These are phyloP conservation scores for Lichtheimia corymbifera DNA, from an alignment of 371 early-diverging fungal genomes.

Conservation along the genomic window DNA sequence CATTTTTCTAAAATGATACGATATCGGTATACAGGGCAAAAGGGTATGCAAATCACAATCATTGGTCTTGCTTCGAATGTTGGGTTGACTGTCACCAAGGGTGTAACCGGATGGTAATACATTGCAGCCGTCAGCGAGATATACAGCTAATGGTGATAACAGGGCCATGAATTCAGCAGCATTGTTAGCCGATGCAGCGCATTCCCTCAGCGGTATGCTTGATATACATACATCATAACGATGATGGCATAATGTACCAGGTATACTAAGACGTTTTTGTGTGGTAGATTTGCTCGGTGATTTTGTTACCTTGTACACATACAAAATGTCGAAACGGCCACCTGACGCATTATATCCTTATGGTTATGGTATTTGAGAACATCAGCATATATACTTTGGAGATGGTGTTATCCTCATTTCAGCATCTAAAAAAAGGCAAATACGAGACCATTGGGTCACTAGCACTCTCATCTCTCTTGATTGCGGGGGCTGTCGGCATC, in stretches of 20 bases:
- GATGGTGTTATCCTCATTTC: not conserved
- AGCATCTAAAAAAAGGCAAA: slow-evolving; percentile 29
- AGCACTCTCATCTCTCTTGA: slow-evolving; percentile 62
- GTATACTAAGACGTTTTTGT: not conserved
- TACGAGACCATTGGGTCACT: slow-evolving; percentile 72
- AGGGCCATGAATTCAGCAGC: slow-evolving; percentile 75
- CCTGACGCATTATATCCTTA: slow-evolving; percentile 64
- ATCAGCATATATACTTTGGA: not conserved
- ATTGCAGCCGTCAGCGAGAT: not conserved
- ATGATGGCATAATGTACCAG: not conserved
- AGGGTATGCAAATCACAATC: slow-evolving; percentile 65
- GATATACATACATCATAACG: not conserved
- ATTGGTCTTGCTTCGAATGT: slow-evolving; percentile 69
- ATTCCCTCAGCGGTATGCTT: slow-evolving; percentile 61
- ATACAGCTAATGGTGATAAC: not conserved
- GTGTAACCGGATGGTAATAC: slow-evolving; percentile 58
- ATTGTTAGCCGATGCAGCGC: slow-evolving; percentile 68
- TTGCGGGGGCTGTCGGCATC: slow-evolving; percentile 64
- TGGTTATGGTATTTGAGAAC: slow-evolving; percentile 56
- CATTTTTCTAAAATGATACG: not conserved
- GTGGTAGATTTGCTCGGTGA: slow-evolving; percentile 64
- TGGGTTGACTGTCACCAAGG: slow-evolving; percentile 64
- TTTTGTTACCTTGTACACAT: slow-evolving; percentile 70
- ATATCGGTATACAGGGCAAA: slow-evolving; percentile 27
- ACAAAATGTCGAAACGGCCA: slow-evolving; percentile 63